Evolutionary conservation across 73 alveolate genomes (phyloP), one percentile per base, ranked within the genome.

Genomic region (Urostyla sp.): DNA sequence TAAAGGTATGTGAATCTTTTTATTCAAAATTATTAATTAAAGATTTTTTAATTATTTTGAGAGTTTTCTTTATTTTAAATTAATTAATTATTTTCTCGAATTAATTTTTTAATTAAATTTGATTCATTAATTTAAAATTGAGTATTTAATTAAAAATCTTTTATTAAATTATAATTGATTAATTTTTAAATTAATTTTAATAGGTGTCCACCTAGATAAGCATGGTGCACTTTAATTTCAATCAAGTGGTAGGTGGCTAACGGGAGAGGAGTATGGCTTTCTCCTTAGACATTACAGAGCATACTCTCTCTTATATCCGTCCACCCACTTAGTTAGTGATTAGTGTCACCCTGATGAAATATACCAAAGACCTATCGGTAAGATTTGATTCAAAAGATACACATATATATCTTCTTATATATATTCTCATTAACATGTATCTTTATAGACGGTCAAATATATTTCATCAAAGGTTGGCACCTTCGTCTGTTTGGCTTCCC

Each of bases 401-500:
- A 24, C 15, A 24, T 20, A 13, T 40, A 15, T 15, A 11, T 15
- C 10, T 40, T 40, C 18, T 11, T 15, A 10, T 11, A 10, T 15
- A 10, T 40, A 11, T 40, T 10, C 51, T 40, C 18, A 40, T 15
- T 15, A 10, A 11, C 18, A 40, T 15, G 18, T 40, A 10, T 15
- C 51, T 69, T 18, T 66, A 16, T 34, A 73, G 88, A 55, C 34
- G 96, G 96, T 23, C 57, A 34, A 61, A 75, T 89, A 37, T 89
- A 89, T 55, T 84, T 84, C 50, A 72, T 89, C 44, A 57, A 59
- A 51, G 89, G 80, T 32, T 40, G 75, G 88, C 91, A 87, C 31
- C 72, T 89, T 38, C 48, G 93, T 15, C 87, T 63, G 50, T 87
- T 89, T 55, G 96, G 96, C 44, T 88, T 83, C 61, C 91, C 91